These are phyloP conservation scores for Diphasiastrum complanatum DNA, from an alignment of 83 land plant genomes.

Conservation along the genomic window DNA sequence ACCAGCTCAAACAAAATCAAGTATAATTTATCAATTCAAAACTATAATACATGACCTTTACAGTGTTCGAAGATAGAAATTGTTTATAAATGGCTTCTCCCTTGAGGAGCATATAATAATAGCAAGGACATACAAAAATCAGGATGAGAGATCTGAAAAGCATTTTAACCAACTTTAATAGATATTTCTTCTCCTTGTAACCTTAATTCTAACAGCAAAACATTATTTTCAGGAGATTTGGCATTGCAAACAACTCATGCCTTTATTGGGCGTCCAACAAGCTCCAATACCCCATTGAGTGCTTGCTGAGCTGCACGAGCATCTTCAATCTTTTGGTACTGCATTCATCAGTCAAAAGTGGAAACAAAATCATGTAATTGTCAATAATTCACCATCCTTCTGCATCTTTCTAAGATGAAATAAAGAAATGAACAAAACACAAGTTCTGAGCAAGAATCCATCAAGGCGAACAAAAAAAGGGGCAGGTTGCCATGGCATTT, in stretches of 20 bases:
- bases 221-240: too few relatives aligned
- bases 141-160: too few relatives aligned
- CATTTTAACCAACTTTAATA: too few relatives aligned
- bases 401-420: background rate
- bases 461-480: too few relatives aligned
- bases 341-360: conserved; percentile 3
- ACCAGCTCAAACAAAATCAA: background rate
- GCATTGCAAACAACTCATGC: conserved; percentile 11
- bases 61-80: too few relatives aligned
- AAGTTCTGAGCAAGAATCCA: background rate
- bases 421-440: background rate
- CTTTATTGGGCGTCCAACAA: conserved; percentile 94
- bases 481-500: too few relatives aligned
- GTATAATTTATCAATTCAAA: too few relatives aligned
- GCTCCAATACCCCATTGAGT: conserved; percentile 81
- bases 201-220: too few relatives aligned
- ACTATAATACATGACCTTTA: too few relatives aligned
- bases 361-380: background rate
- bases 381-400: background rate
- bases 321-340: conserved; percentile 88
- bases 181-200: too few relatives aligned
- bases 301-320: conserved; percentile 87
- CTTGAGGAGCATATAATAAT: too few relatives aligned
- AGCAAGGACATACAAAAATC: conserved; percentile 3
- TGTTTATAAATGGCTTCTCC: too few relatives aligned